These are phyloP conservation scores for Neurospora sp. DNA, from an alignment of 495 filamentous ascomycete genomes.

Conservation along the genomic window DNA sequence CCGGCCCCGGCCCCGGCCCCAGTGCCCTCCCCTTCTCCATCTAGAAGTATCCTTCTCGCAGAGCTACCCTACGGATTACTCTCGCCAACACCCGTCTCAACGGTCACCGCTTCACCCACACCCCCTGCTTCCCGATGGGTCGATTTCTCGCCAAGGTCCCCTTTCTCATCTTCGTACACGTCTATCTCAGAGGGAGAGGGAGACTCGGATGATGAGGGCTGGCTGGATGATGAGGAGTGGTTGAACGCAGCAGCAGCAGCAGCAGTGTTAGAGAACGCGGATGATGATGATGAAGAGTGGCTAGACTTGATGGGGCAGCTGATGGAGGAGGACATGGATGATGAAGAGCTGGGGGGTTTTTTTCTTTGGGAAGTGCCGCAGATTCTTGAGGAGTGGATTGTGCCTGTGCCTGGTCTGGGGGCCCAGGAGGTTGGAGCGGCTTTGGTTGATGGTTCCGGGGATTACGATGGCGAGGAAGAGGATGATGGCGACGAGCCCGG, in stretches of 20 bases:
- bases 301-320: no score
- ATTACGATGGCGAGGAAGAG: no score
- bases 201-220: not conserved
- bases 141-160: not conserved
- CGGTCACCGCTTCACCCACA: not conserved
- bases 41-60: not conserved
- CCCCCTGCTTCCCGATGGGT: not conserved
- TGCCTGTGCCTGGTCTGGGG: no score
- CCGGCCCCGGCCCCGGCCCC: no score
- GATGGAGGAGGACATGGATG: no score
- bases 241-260: no score
- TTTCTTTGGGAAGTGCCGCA: no score
- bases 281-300: not conserved
- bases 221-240: not conserved
- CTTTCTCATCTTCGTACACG: not conserved
- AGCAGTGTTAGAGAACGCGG: not conserved
- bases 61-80: not conserved
- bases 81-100: not conserved
- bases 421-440: no score
- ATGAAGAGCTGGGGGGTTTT: not conserved
- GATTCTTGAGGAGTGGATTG: no score
- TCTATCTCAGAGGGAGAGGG: not conserved
- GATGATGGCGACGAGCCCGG: no score
- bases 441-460: no score
- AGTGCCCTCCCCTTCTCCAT: not conserved